These are phyloP conservation scores for Malassezia caprae DNA, from an alignment of 1,284 basidiomycete genomes.

Conservation along the genomic window DNA sequence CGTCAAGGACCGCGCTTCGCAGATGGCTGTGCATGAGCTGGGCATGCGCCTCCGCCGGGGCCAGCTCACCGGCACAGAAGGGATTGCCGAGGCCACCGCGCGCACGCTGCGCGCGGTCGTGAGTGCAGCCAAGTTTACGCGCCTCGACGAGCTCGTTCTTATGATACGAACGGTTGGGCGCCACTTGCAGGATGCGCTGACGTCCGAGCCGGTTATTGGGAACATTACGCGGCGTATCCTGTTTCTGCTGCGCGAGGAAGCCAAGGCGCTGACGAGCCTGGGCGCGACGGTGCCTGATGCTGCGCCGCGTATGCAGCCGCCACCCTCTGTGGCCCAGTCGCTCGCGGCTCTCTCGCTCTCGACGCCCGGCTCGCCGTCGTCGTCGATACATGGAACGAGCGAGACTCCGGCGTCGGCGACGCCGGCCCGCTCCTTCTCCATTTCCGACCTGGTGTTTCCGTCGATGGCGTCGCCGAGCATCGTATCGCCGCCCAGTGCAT, in stretches of 20 bases:
- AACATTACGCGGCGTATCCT: constrained; percentile 85
- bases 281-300: not conserved
- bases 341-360: constrained; percentile 22
- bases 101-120: constrained; percentile 79
- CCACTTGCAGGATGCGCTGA: constrained; percentile 73
- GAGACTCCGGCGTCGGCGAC: not conserved
- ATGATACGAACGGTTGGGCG: constrained; percentile 72
- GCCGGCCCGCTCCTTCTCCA: constrained; percentile 27
- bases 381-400: constrained; percentile 9
- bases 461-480: not conserved
- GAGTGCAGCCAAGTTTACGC: constrained; percentile 70
- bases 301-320: constrained; percentile 7
- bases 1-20: constrained; percentile 23
- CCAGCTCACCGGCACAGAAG: constrained; percentile 26
- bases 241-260: constrained; percentile 83
- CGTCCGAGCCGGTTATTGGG: constrained; percentile 75
- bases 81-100: constrained; percentile 75
- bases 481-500: not conserved
- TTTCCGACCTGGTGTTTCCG: constrained; percentile 33
- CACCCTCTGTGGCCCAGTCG: constrained; percentile 20
- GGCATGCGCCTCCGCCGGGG: constrained; percentile 25
- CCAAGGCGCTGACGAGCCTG: constrained; percentile 29
- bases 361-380: constrained; percentile 17
- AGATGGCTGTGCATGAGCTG: constrained; percentile 26
- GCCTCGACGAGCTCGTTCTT: constrained; percentile 72